Base-by-base conservation (phyloP, 371 early-diverging fungal genomes). In the Apophysomyces sp. region DNA sequence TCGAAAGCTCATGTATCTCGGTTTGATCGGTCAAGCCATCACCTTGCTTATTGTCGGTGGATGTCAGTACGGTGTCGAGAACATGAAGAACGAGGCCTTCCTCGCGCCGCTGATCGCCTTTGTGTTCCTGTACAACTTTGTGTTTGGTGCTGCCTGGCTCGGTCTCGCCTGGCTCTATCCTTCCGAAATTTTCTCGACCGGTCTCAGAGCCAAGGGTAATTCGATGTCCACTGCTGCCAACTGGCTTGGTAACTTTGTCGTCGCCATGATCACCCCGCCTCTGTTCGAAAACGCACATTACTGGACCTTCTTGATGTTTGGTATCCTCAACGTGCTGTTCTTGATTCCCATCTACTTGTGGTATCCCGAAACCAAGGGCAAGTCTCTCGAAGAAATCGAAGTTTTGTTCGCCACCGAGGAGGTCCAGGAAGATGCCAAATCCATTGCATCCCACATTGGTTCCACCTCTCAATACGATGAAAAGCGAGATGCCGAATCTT, bases 321-420 rank as follows among this genome's bases (percentile, higher is more conserved):
- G 72, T 15, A 39, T 59, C 61, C 41, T 72, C 37, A 70, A 67
- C 56, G 57, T 66, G 9, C 30, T 60, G 32, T 73, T 60, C 51
- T 58, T 71, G 57, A 63, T 78, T 52, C 80, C 79, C 41, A 69
- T 82, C 37, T 86, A 73, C 70, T 62, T 79, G 65, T 83, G 77
- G 31, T 80, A 82, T 36, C 89, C 88, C 2, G 88, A 87, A 69
- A 88, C 88, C 60, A 85, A 85, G 58, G 79, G 78, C 52, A 63
- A 69, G 15, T 69, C 83, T 15, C 72, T 86, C 24, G 88, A 88
- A 63, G 76, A 88, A 44, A 44, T 44, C 49, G 49, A 44, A 53
- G 73, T 79, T 26, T 57, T 79, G 56, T 81, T 78, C 62, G 72
- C 76, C 11, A 56, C 61, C 7, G 54, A 65, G 27, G 73, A 76